Base-by-base conservation (phyloP, 129 eudicot species). In the Flaveria robusta region DNA sequence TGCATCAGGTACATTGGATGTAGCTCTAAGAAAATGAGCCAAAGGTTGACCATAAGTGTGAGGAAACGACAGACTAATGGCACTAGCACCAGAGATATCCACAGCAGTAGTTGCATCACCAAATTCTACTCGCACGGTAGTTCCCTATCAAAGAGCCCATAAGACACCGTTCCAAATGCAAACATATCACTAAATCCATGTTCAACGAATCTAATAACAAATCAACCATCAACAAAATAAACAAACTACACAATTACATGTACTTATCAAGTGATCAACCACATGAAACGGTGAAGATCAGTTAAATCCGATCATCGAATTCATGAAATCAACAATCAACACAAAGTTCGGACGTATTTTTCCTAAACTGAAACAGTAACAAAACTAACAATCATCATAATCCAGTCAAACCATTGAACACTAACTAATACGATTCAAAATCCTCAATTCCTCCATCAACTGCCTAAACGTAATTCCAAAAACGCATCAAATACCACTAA, bases 21-120 rank as follows among this genome's bases (percentile, higher is more conserved):
- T 95, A 26, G 92, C 92, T 77, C 94, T 91, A 70, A 95, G 91
- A 81, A 95, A 95, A 62, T 95, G 99, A 45, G 94, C 97, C 83
- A 95, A 77, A 23, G 94, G 97, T 54, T 95, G 97, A 50, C 99
- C 96, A 72, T 85, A 95, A 65, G 97, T 95, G 86, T 87, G 92
- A 66, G 99, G 99, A 84, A 89, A 95, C 20, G 90, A 85, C 50
- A 90, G 82, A 71, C 94, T 80, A 12, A 95, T 89, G 64, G 97
- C 85, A 50, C 80, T 82, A 69, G 92, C 93, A 83, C 89, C 96
- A 45, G 88, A 66, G 0, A 89, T 79, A 76, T 95, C 99, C 5
- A 84, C 79, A 51, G 91, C 83, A 68, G 94, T 92, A 65, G 99
- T 87, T 52, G 85, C 88, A 85, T 95, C 99, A 79, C 99, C 93